A percentile compares a stretch with the other conserved stretches of the same genome.
These are phyloP conservation scores for Syzygium syzygioides DNA, from an alignment of 441 rosid genomes.

Conservation along the genomic window DNA sequence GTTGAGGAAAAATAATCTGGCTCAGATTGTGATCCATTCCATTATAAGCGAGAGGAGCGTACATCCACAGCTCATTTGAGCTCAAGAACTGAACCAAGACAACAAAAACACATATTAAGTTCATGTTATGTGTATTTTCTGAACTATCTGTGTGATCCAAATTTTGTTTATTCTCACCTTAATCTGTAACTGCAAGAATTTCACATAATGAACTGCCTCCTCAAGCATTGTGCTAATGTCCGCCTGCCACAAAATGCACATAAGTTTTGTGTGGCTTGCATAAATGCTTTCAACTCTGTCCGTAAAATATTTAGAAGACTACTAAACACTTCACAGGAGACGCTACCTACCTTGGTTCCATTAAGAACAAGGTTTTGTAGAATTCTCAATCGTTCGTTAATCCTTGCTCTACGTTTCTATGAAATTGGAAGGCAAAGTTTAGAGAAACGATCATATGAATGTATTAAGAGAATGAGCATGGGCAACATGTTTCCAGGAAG, in stretches of 20 bases:
- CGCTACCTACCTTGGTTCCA: slow-evolving; percentile 9
- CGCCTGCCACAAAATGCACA: not conserved
- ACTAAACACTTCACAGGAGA: not conserved
- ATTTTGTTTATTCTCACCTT: not conserved
- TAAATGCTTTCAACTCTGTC: not conserved
- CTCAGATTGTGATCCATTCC: not conserved
- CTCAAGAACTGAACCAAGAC: slow-evolving; percentile 1
- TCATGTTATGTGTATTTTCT: not conserved
- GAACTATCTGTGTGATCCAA: not conserved
- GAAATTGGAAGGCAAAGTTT: not conserved
- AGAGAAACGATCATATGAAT: not conserved
- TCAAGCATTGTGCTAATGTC: slow-evolving; percentile 10
- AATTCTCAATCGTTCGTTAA: not conserved
- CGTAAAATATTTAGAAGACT: not conserved
- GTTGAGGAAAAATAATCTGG: not conserved
- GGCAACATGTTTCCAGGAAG: not conserved
- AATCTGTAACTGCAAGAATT: slow-evolving; percentile 4
- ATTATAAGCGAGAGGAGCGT: slow-evolving; percentile 2
- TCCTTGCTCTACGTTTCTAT: slow-evolving; percentile 5
- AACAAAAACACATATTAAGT: not conserved
- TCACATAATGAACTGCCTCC: slow-evolving; percentile 5
- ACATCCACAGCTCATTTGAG: slow-evolving; percentile 11
- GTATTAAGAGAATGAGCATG: not conserved
- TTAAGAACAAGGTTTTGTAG: slow-evolving; percentile 3
- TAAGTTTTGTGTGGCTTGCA: not conserved